Base-by-base conservation (phyloP, 2,329 filamentous ascomycete genomes). In the Stemphylium beticola region DNA sequence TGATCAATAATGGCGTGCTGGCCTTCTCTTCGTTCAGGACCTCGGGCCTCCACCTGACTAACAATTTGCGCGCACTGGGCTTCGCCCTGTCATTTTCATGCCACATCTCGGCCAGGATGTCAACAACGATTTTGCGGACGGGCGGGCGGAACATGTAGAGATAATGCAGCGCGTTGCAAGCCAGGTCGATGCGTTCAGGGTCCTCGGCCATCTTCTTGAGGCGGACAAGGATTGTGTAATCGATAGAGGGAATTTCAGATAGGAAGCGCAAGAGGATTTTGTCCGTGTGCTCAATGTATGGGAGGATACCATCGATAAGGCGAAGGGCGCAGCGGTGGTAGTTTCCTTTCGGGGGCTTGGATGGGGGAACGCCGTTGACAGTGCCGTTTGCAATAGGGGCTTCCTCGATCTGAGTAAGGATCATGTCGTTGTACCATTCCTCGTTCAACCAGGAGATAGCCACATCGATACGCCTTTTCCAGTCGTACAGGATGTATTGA, bases 381-480 rank as follows among this genome's bases (percentile, higher is more conserved):
- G 72, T 42, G 71, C 59, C 60, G 18, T 65, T 75, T 31, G 74
- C 60, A 4, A 64, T 40, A 3, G 56, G 45, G 10, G 46, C 34
- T 6, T 67, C 53, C 4, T 55, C 46, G 8, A 62, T 46, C 36
- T 82, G 77, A 39, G 78, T 71, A 48, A 82, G 79, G 29, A 92
- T 76, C 38, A 82, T 87, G 73, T 98, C 93, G 67, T 93, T 96
- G 76, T 96, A 98, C 93, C 95, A 99, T 77, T 99, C 95, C 74
- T 99, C 95, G 66, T 89, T 96, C 14, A 99, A 82, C 95, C 95
- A 99, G 7, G 89, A 88, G 46, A 98, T 92, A 1, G 92, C 93
- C 18, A 95, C 85, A 64, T 96, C 93, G 59, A 98, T 93, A 38
- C 95, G 88, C 58, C 85, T 87, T 49, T 93, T 87, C 77, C 96